Conservation (phyloP, 768 basidiomycete species). For the Porpolomopsis calyptriformis region DNA sequence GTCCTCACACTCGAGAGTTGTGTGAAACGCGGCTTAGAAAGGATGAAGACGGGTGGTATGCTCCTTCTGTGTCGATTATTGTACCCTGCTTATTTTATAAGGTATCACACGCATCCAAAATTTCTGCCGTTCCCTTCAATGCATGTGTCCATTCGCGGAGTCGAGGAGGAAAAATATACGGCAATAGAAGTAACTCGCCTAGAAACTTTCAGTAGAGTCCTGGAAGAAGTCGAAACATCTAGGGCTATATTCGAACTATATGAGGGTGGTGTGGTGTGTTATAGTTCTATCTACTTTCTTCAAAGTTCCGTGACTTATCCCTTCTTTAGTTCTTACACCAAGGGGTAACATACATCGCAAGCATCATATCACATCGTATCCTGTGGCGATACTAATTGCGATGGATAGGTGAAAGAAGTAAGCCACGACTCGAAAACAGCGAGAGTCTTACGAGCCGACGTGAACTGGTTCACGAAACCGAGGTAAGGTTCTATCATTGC, state of each 20-base stretch:
- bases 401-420: constrained; percentile 58
- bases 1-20: constrained; percentile 43
- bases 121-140: constrained; percentile 69
- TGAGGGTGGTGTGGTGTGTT: constrained; percentile 72
- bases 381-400: not conserved
- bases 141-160: constrained; percentile 64
- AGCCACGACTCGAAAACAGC: constrained; percentile 71
- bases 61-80: not conserved
- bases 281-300: not conserved
- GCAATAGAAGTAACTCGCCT: constrained; percentile 51
- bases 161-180: constrained; percentile 67
- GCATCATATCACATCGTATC: constrained; percentile 10
- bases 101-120: constrained; percentile 77
- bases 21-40: constrained; percentile 49
- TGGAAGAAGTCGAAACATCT: constrained; percentile 80
- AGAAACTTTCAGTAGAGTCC: constrained; percentile 28
- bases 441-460: constrained; percentile 59
- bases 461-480: constrained; percentile 75
- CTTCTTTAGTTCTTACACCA: constrained; percentile 73
- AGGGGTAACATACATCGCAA: constrained; percentile 68
- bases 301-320: not conserved
- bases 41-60: constrained; percentile 77
- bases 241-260: constrained; percentile 82
- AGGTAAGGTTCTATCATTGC: constrained; percentile 27
- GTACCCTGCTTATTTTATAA: constrained; percentile 17